Base-by-base conservation (phyloP, 2,329 filamentous ascomycete species). In the Trichophaea hybrida region DNA sequence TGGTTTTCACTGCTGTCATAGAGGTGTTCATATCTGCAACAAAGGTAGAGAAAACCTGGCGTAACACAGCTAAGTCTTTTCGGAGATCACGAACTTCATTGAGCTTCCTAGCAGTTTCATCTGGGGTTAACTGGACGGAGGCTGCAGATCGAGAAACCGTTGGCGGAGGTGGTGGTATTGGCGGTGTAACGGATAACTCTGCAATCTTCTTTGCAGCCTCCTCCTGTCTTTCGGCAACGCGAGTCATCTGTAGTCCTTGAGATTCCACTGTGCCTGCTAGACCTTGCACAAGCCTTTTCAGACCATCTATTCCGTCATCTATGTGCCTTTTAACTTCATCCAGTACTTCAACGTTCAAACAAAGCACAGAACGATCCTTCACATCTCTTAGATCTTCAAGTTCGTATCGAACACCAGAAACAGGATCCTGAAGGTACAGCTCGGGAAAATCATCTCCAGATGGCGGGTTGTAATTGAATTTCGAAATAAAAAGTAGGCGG, bases 381-480 rank as follows among this genome's bases (percentile, higher is more conserved):
- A 98, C 86, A 70, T 98, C 93, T 15, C 77, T 81, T 34, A 98
- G 76, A 70, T 98, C 93, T 71, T 98, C 93, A 31, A 98, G 75
- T 73, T 98, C 93, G 71, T 98, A 91, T 13, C 93, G 85, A n/a
- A 98, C 86, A 0, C 93, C 93, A 6, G 93, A 97, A 1, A 96
- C 80, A 0, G 90, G 85, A 71, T 98, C 93, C 71, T 98, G 93
- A 13, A 98, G 93, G 71, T 98, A 96, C 13, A 98, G 97, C 68
- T 98, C 93, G 0, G 93, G 93, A 50, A 98, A 75, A 70, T 98
- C 93, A 12, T 83, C 81, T 6, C 93, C 93, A 62, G 88, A 85
- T 68, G 97, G 90, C 0, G 91, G 96, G 68, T 95, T 97, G 90
- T 94, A 98, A 0, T 91, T 93, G 70, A 98, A 98, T 71, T 96